Conservation (phyloP, 768 basidiomycete species). For the Kwoniella sp. region DNA sequence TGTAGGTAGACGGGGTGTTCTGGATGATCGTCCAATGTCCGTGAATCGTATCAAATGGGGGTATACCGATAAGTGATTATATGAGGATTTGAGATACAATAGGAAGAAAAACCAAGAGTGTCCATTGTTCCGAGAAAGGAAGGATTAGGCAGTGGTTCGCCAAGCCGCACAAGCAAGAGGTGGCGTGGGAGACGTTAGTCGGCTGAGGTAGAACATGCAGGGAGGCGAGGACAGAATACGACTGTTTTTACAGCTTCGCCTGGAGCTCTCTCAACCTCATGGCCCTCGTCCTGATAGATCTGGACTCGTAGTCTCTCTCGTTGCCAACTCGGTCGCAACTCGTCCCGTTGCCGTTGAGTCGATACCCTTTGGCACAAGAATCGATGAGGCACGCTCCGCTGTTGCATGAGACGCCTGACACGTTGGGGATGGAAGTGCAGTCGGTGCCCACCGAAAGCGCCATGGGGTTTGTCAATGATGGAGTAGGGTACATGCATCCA, state of each 20-base stretch:
- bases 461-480: conserved; percentile 3
- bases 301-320: background rate
- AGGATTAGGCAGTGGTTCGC: too few species aligned
- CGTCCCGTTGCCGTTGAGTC: conserved; percentile 10
- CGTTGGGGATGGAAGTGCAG: conserved; percentile 43
- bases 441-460: conserved; percentile 30
- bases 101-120: background rate
- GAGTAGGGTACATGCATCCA: conserved; percentile 38
- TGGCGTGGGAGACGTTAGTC: too few species aligned
- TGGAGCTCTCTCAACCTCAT: background rate
- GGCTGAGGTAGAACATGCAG: too few species aligned
- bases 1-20: too few species aligned
- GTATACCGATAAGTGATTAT: background rate
- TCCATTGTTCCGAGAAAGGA: background rate
- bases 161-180: too few species aligned
- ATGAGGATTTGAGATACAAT: background rate
- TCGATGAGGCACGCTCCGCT: conserved; percentile 34
- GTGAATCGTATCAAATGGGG: background rate
- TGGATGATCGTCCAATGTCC: background rate
- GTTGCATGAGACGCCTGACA: conserved; percentile 36
- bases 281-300: conserved; percentile 1
- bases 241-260: background rate
- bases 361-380: conserved; percentile 21
- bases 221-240: too few species aligned
- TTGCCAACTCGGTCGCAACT: conserved; percentile 4